Evolutionary conservation across 371 early-diverging fungal genomes (phyloP), one percentile per base, ranked within the genome.

Genomic region (Mortierella polycephala): DNA sequence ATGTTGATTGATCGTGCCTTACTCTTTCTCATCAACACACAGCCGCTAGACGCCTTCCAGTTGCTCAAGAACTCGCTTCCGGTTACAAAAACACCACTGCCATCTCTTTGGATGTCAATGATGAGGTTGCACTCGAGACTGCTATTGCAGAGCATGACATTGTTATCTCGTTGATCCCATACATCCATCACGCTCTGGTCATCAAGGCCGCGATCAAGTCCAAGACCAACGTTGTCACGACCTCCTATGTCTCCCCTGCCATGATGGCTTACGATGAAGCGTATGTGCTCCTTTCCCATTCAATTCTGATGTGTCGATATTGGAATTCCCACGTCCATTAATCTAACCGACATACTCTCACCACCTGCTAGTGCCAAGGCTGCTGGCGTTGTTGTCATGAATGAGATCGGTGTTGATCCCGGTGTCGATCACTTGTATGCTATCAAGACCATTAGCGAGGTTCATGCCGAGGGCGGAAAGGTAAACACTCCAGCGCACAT

Each of bases 381-480:
- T 60, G 91, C 92, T 42, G 93, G 93, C 52, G 84, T 97, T 58
- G 91, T 91, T 40, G 88, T 96, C 61, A 87, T 97, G 89, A 96
- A 96, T 74, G 97, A 97, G 82, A 92, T 97, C 69, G 97, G 97
- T 69, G 86, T 97, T 44, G 97, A 97, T 87, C 97, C 97, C 52
- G 96, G 97, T 70, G 94, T 97, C 80, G 97, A 97, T 77, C 96
- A 96, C 81, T 83, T 96, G 83, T 94, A 94, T 44, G 96, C 97
- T 66, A 86, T 93, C 80, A 88, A 93, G 76, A 88, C 92, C 23
- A 95, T 97, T 68, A 91, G 94, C 68, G 93, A 95, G 80, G 94
- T 98, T 54, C 96, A 94, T 71, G 85, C 81, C 10, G 86, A 88
- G 69, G 96, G 96, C 59, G 97, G 98, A 64, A 95, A 96, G 88